A percentile compares a stretch with the other conserved stretches of the same genome.
phyloP scores from a whole-genome alignment of 2,329 filamentous ascomycete genomes.

The Sporothrix luriei region DNA sequence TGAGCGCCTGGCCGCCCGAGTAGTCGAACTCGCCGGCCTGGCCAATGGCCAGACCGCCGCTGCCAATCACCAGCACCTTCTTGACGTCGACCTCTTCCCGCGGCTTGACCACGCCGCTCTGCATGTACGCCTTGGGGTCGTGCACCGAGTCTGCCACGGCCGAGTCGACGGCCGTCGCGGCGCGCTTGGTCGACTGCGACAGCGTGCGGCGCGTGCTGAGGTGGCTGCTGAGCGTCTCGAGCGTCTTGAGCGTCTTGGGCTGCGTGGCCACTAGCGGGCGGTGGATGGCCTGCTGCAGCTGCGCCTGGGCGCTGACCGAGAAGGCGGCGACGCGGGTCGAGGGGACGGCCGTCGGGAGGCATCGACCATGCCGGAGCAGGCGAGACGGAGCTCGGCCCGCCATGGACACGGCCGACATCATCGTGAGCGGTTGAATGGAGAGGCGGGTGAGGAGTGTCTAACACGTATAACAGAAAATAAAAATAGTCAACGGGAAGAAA shows the following conservation, averaged over 20 bases:
- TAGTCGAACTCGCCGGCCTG: constrained; percentile 99
- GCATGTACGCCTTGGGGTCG: constrained; percentile 63
- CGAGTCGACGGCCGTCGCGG: constrained; percentile 47
- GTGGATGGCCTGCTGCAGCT: constrained; percentile 42
- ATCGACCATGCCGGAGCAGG: constrained; percentile 59
- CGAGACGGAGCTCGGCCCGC: constrained; percentile 59
- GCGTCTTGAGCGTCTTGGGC: constrained; percentile 20
- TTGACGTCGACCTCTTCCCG: constrained; percentile 83
- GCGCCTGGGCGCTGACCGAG: constrained; percentile 29
- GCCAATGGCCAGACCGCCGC: constrained; percentile 92
- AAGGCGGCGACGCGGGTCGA: constrained; percentile 47
- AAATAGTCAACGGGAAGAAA: not conserved
- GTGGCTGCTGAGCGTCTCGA: constrained; percentile 25
- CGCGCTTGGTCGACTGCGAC: constrained; percentile 55
- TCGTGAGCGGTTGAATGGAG: constrained; percentile 30
- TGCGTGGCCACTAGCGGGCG: constrained; percentile 41
- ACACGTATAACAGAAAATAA: not conserved
- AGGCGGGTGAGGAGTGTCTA: not conserved
- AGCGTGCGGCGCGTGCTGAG: constrained; percentile 40
- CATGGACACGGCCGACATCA: constrained; percentile 46
- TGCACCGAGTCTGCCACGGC: constrained; percentile 37
- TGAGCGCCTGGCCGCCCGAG: constrained; percentile 94
- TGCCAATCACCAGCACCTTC: constrained; percentile 95
- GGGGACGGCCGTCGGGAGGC: constrained; percentile 51
- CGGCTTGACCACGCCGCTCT: constrained; percentile 81